phyloP scores from a whole-genome alignment of 1,284 basidiomycete genomes.

The Cystobasidiaceae sp. region DNA sequence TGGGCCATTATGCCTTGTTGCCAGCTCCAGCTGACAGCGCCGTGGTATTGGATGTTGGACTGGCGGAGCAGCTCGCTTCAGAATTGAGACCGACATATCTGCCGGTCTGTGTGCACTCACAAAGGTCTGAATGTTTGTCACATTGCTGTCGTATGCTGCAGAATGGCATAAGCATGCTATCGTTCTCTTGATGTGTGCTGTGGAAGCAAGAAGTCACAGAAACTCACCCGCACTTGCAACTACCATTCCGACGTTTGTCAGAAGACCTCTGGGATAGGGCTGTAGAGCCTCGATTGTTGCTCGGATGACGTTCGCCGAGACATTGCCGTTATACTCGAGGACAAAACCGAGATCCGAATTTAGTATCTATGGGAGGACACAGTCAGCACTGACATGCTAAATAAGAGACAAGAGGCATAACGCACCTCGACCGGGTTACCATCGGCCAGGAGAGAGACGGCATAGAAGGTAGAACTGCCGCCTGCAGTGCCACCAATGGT shows the following conservation, averaged over 20 bases:
- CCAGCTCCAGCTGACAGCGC: conserved; percentile 52
- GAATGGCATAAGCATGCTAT: too few relatives aligned
- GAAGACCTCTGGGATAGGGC: conserved; percentile 50
- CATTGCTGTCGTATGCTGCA: conserved; percentile 48
- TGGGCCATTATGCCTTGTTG: conserved; percentile 52
- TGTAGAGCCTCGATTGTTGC: conserved; percentile 49
- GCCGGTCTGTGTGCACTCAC: neutral
- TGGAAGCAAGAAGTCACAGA: neutral
- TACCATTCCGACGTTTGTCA: conserved; percentile 52
- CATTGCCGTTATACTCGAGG: conserved; percentile 48
- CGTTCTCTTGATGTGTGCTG: too few relatives aligned
- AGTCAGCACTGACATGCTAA: neutral
- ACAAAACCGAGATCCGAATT: conserved; percentile 51
- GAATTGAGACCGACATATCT: conserved; percentile 46
- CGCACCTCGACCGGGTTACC: conserved; percentile 41
- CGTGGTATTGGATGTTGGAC: conserved; percentile 42
- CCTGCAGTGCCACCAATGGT: neutral
- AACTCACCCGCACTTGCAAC: conserved; percentile 49
- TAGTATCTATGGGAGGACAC: conserved; percentile 40
- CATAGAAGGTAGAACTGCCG: conserved; percentile 42
- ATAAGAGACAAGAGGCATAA: neutral
- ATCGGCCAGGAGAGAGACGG: conserved; percentile 46
- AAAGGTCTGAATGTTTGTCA: conserved; percentile 46
- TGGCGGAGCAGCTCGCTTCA: neutral
- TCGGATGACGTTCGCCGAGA: conserved; percentile 45